Base-by-base conservation (phyloP, 2,329 filamentous ascomycete species). In the Bipolaris sorokiniana region DNA sequence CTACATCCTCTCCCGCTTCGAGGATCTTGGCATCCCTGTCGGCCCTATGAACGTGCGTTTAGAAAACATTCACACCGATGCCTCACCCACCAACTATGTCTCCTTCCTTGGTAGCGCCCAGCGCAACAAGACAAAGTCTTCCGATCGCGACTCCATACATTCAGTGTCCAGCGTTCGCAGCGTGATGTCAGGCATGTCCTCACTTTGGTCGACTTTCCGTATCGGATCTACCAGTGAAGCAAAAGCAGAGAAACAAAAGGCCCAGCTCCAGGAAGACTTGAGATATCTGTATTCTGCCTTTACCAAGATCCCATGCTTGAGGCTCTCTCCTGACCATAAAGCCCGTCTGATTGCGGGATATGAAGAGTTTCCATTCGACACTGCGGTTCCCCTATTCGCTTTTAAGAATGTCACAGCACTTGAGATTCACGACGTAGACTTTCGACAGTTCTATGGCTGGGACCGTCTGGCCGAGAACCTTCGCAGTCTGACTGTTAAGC, bases 281-380 rank as follows among this genome's bases (percentile, higher is more conserved):
- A 97, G 94, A 76, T 98, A 99, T 76, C 83, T 99, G 33, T 99
- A 97, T 80, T 98, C 95, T 40, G 92, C 95, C 55, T 99, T 98
- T 74, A 99, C 95, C 71, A 99, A 98, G 80, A 96, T 99, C 41
- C 95, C 95, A 0, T 97, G 91, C 72, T 82, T 99, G 62, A 88
- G 90, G 63, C 82, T 99, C 53, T 88, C 93, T 26, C 93, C 93
- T n/a, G 95, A 99, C 77, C 93, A 92, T 81, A 90, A 92, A 65
- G 93, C 94, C 47, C 88, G 90, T 51, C 82, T 97, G 59, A 97
- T 99, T 66, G 86, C 89, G 65, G 94, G 94, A 26, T 98, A 95
- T 73, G 95, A 99, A 77, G 94, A 97, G 77, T 99, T 98, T 66
- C 95, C 95, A 2, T 97, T 98, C 76, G 95, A 99, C 77, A 97